A percentile compares a stretch with the other conserved stretches of the same genome.
phyloP scores from a whole-genome alignment of 345 rosid species.

The Camelina laxa region DNA sequence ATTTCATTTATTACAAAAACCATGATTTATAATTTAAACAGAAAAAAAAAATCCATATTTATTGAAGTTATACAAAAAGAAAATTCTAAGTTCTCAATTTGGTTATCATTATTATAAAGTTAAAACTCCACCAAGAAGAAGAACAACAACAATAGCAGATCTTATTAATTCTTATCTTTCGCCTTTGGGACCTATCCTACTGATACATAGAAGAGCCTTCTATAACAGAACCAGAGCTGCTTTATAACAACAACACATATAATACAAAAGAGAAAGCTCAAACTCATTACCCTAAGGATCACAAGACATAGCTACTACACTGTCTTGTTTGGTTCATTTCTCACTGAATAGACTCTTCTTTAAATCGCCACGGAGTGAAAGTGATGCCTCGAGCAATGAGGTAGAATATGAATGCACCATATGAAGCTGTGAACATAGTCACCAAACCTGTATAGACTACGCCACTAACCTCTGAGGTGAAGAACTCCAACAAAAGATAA shows the following conservation, averaged over 20 bases:
- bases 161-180: constrained; percentile 1
- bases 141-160: constrained; percentile 13
- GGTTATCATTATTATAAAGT: too few species aligned
- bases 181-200: constrained; percentile 5
- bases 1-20: too few species aligned
- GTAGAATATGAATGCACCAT: constrained; percentile 72
- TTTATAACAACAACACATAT: constrained; percentile 28
- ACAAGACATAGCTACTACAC: constrained; percentile 10
- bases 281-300: constrained; percentile 2
- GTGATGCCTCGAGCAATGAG: constrained; percentile 57
- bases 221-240: constrained; percentile 6
- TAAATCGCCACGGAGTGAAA: constrained; percentile 45
- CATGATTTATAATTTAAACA: too few species aligned
- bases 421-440: constrained; percentile 54
- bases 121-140: neutral
- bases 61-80: too few species aligned
- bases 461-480: constrained; percentile 65
- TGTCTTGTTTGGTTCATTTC: constrained; percentile 21
- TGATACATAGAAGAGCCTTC: constrained; percentile 22
- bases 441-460: constrained; percentile 46
- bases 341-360: constrained; percentile 34
- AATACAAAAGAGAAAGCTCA: constrained; percentile 29
- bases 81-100: too few species aligned
- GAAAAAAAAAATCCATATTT: too few species aligned
- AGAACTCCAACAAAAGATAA: constrained; percentile 80